phyloP scores from a whole-genome alignment of 192 early-diverging fungal genomes.

The Umbelopsis sp. region DNA sequence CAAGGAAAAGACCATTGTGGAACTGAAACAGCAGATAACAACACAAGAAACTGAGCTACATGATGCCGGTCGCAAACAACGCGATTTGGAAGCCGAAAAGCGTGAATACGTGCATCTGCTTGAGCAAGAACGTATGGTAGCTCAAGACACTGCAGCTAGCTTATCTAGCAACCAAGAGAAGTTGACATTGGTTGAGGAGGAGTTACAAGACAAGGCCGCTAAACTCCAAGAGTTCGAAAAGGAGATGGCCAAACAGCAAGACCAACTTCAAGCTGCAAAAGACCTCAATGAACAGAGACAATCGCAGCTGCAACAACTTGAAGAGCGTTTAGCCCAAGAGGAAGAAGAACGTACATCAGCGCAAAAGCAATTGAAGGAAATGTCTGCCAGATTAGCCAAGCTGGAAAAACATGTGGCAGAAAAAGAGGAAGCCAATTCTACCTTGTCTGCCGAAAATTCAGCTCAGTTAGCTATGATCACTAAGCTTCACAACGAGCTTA shows the following conservation, averaged over 20 bases:
- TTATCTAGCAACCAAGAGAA: slow-evolving; percentile 10
- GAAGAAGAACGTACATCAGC: too few species aligned
- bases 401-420: background rate
- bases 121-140: slow-evolving; percentile 14
- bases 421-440: background rate
- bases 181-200: slow-evolving; percentile 1
- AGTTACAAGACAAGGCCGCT: background rate
- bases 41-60: slow-evolving; percentile 4
- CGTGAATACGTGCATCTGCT: slow-evolving; percentile 2
- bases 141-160: slow-evolving; percentile 13
- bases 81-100: background rate
- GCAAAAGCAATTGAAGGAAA: too few species aligned
- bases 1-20: slow-evolving; percentile 24
- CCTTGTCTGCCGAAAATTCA: background rate
- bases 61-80: background rate
- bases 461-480: background rate
- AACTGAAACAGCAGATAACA: slow-evolving; percentile 5
- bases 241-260: background rate
- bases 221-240: background rate
- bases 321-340: background rate
- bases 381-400: background rate
- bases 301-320: background rate
- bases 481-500: slow-evolving; percentile 9
- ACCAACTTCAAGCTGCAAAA: background rate
- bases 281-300: background rate